Evolutionary conservation across 768 basidiomycete species (phyloP), one percentile per base, ranked within the genome.

Genomic region (Boletus rex-veris): DNA sequence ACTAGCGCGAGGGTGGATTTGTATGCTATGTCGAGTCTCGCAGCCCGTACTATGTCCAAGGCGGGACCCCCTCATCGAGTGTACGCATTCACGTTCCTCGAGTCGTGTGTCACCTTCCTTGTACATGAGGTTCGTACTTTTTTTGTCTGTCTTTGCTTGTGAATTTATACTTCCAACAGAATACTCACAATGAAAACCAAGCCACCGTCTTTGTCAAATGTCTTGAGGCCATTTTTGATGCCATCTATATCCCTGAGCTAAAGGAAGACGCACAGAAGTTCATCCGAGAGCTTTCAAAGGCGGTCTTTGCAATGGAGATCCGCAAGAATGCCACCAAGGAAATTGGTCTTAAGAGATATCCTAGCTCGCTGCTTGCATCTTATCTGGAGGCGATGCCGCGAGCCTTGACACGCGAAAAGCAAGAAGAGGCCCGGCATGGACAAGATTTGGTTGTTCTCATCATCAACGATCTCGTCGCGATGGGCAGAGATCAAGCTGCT

Each of bases 371-470:
- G 21, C 74, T 90, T 38, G 76, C 80, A 7, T 85, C 84, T 53
- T 88, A 83, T 68, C 77, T 97, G n/a, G 92, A 95, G 46, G 85
- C 86, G 8, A 68, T 96, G 24, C 87, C 90, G 7, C 78, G 87
- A 56, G 86, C 85, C 16, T 72, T 98, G 31, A 82, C 90, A 10
- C 80, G 84, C 18, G 82, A 87, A 30, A 80, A 81, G 53, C 63
- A 74, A 14, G 77, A 83, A 18, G 85, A 92, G 50, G 80, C 80
- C 2, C 72, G 73, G 28, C 82, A 77, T 47, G 84, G 87, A 1
- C 80, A 81, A 51, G 73, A 77, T 15, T 67, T 93, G 14, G 75
- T 95, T 41, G 70, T 79, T 8, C 67, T 75, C 7, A 77, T 96
- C 53, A 75, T 94, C 39, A 73, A 80, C 37, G 85, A 91, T 55